A percentile compares a stretch with the other conserved stretches of the same genome.
phyloP scores from a whole-genome alignment of 23 red algal genomes.

The Gracilaria vermiculophylla region DNA sequence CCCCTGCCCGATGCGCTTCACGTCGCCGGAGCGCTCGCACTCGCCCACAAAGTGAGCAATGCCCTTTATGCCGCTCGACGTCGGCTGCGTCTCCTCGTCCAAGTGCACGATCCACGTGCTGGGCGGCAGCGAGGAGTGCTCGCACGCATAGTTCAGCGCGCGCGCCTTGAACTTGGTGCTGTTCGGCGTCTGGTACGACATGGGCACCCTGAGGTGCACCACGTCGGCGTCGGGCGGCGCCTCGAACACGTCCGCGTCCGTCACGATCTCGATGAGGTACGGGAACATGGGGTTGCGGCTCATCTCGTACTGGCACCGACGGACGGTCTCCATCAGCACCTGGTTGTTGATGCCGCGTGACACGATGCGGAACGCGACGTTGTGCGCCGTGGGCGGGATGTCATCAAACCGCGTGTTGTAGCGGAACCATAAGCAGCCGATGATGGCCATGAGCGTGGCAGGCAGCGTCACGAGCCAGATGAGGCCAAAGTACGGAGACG shows the following conservation, averaged over 20 bases:
- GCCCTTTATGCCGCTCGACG: conserved; percentile 37
- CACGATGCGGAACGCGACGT: conserved; percentile 51
- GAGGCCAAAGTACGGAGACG: conserved; percentile 21
- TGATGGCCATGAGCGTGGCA: not conserved
- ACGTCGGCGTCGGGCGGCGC: conserved; percentile 12
- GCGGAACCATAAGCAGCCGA: conserved; percentile 20
- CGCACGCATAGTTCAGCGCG: conserved; percentile 41
- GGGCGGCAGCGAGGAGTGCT: conserved; percentile 9
- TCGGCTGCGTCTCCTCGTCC: conserved; percentile 53
- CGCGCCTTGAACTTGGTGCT: conserved; percentile 36
- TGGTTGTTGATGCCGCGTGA: conserved; percentile 48
- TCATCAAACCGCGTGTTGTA: conserved; percentile 18
- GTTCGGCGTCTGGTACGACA: conserved; percentile 24
- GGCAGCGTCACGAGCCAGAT: conserved; percentile 30
- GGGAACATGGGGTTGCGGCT: conserved; percentile 18
- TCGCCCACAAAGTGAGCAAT: conserved; percentile 31
- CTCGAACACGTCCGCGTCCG: conserved; percentile 39
- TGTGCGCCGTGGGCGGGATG: conserved; percentile 3
- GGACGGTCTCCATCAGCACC: conserved; percentile 41
- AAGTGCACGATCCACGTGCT: conserved; percentile 53
- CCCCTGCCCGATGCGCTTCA: conserved; percentile 39
- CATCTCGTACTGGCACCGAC: conserved; percentile 42
- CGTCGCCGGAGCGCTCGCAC: conserved; percentile 12
- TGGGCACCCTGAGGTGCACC: conserved; percentile 23
- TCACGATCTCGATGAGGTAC: conserved; percentile 53